Evolutionary conservation across 2,329 filamentous ascomycete genomes (phyloP), one percentile per base, ranked within the genome.

Genomic region (Tolypocladium cylindrosporum): DNA sequence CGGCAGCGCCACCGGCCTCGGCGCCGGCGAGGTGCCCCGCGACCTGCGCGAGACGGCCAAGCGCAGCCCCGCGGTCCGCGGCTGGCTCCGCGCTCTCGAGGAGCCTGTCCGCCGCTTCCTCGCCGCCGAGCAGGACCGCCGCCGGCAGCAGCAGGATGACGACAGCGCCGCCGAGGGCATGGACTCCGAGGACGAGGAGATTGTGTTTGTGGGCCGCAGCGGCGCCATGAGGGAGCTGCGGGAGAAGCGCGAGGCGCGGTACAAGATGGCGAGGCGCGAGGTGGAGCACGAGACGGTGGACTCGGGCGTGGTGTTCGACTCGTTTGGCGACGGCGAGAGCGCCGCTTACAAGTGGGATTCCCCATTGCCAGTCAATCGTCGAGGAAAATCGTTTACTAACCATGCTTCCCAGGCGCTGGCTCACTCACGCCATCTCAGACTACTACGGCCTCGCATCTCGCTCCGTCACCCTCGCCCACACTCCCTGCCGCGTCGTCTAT

Each of bases 401-500:
- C 1, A 31, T 56, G 52, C 60, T 64, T 45, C n/a, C 51, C 21
- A 93, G 89, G 64, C 89, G 93, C 62, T 97, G 92, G 89, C 83
- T 97, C 57, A 90, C 95, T 1, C 92, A 97, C 72, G 89, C 90
- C 59, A 92, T 97, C 62, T 93, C 90, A 11, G 84, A 88, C 45
- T 97, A 97, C 72, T 97, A 97, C 69, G 92, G 91, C 51, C 80
- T 97, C 58, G 83, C 86, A 60, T 96, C 92, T 24, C 91, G 86
- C 76, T 92, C 89, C 5, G 83, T 93, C 60, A 88, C 88, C 0
- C 80, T 87, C 1, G 86, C 85, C 39, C 79, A 85, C 62, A 87
- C 90, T 3, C 82, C 85, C 16, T 82, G 87, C 56, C 83, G 90
- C 55, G 88, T 94, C 61, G 91, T 94, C 9, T 96, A 95, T 66